A percentile compares a stretch with the other conserved stretches of the same genome.
These are phyloP conservation scores for Acidiella bohemica DNA, from an alignment of 495 filamentous ascomycete species.

Conservation along the genomic window DNA sequence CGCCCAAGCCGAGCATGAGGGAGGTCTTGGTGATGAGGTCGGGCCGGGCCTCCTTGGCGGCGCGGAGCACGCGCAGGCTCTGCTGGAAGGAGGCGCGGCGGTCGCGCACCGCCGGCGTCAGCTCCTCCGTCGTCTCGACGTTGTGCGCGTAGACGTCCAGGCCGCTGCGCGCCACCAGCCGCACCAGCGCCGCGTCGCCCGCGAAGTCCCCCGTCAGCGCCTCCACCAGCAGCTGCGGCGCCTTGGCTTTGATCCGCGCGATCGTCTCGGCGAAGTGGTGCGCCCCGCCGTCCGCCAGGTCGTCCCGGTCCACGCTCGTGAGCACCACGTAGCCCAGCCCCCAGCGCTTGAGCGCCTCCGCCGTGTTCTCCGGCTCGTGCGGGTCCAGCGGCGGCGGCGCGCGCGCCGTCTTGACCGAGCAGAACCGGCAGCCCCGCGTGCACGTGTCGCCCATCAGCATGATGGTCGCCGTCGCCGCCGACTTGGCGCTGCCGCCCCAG, in stretches of 20 bases:
- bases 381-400: conserved; percentile 73
- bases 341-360: conserved; percentile 85
- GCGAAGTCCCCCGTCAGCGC: conserved; percentile 83
- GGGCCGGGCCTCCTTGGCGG: conserved; percentile 61
- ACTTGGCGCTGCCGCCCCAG: conserved; percentile 84
- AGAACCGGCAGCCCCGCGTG: conserved; percentile 93
- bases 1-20: conserved; percentile 89
- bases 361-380: conserved; percentile 93
- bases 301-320: conserved; percentile 86
- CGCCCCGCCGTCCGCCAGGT: conserved; percentile 77
- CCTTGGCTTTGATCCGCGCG: conserved; percentile 82
- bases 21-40: conserved; percentile 91
- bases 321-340: conserved; percentile 91
- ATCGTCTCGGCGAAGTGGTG: conserved; percentile 90
- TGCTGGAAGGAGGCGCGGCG: conserved; percentile 81
- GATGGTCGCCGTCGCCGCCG: conserved; percentile 88
- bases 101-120: conserved; percentile 83
- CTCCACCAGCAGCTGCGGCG: conserved; percentile 77
- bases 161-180: conserved; percentile 68
- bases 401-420: conserved; percentile 80
- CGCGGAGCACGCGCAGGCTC: conserved; percentile 63
- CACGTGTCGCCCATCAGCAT: conserved; percentile 99
- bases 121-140: conserved; percentile 81
- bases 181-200: conserved; percentile 72
- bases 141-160: conserved; percentile 97